Percentiles rank a stretch among this genome's conserved stretches.
Conservation (phyloP, 352 stramenopile species). For the Phytophthora palmivora region DNA sequence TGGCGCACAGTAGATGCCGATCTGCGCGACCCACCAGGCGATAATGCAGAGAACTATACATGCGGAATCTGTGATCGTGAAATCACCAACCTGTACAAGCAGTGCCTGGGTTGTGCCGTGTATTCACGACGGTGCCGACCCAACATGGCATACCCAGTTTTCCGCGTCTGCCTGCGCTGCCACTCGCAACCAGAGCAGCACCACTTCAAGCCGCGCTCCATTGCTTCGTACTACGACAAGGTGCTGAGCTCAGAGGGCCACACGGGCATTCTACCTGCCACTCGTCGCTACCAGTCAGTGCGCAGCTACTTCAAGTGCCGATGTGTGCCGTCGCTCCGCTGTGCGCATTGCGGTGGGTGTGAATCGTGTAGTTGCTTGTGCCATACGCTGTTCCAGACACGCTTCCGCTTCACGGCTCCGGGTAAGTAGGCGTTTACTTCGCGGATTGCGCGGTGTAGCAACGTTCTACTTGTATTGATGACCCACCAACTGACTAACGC, state of each 20-base stretch:
- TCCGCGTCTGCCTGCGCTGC: slow-evolving; percentile 78
- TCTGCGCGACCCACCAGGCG: slow-evolving; percentile 40
- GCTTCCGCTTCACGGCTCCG: slow-evolving; percentile 76
- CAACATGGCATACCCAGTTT: slow-evolving; percentile 73
- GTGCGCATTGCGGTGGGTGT: slow-evolving; percentile 75
- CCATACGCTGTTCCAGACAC: slow-evolving; percentile 89
- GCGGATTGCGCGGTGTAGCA: no score
- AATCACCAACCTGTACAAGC: slow-evolving; percentile 89
- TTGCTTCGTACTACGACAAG: slow-evolving; percentile 72
- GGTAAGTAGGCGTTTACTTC: no score
- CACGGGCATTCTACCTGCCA: slow-evolving; percentile 67
- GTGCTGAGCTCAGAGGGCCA: slow-evolving; percentile 79
- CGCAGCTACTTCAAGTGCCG: slow-evolving; percentile 80
- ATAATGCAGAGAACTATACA: slow-evolving; percentile 55
- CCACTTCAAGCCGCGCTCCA: slow-evolving; percentile 70
- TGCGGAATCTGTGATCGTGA: slow-evolving; percentile 76
- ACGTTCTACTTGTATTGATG: no score
- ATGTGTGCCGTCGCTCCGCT: slow-evolving; percentile 66
- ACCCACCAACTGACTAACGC: slow-evolving; percentile 4
- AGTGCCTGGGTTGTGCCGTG: slow-evolving; percentile 80
- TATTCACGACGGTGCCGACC: slow-evolving; percentile 61
- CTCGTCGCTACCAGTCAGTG: slow-evolving; percentile 68
- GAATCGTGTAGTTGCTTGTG: slow-evolving; percentile 85
- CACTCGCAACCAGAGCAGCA: slow-evolving; percentile 76
- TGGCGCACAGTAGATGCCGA: slow-evolving; percentile 76